These are phyloP conservation scores for Pichia manshurica DNA, from an alignment of 805 yeast species.

Conservation along the genomic window DNA sequence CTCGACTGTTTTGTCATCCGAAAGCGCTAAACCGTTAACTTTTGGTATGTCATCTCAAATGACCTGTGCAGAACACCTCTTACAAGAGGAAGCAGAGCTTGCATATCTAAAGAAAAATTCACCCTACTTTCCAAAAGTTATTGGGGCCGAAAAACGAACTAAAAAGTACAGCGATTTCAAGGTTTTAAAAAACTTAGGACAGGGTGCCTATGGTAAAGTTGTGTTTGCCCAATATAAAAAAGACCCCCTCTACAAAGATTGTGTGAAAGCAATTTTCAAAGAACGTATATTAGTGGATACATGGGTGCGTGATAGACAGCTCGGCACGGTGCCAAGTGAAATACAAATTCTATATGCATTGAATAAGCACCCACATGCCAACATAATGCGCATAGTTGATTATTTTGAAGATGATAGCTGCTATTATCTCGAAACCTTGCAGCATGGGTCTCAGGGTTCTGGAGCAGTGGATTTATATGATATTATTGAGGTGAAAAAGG, in stretches of 20 bases:
- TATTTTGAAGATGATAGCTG: conserved; percentile 88
- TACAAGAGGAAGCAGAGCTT: conserved; percentile 27
- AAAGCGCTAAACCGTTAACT: not conserved
- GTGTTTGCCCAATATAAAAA: conserved; percentile 65
- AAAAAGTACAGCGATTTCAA: conserved; percentile 68
- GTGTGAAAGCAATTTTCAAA: conserved; percentile 85
- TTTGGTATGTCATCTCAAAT: not conserved
- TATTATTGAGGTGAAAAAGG: conserved; percentile 76
- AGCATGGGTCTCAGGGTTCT: conserved; percentile 62
- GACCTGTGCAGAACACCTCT: conserved; percentile 11
- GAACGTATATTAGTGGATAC: conserved; percentile 93
- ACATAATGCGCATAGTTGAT: conserved; percentile 78
- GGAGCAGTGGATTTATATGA: conserved; percentile 94
- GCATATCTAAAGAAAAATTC: conserved; percentile 18
- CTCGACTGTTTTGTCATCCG: not conserved
- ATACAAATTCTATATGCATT: conserved; percentile 88
- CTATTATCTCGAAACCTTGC: conserved; percentile 87
- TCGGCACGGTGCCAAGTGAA: conserved; percentile 96
- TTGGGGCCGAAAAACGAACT: conserved; percentile 65
- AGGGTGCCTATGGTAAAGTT: conserved; percentile 96
- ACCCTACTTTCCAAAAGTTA: conserved; percentile 42
- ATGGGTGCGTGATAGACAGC: conserved; percentile 87
- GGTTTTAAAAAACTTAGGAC: conserved; percentile 77
- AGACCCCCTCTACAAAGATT: conserved; percentile 60
- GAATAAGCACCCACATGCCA: conserved; percentile 74